Conservation (phyloP, 352 stramenopile species). For the Aphanomyces cochlioides region DNA sequence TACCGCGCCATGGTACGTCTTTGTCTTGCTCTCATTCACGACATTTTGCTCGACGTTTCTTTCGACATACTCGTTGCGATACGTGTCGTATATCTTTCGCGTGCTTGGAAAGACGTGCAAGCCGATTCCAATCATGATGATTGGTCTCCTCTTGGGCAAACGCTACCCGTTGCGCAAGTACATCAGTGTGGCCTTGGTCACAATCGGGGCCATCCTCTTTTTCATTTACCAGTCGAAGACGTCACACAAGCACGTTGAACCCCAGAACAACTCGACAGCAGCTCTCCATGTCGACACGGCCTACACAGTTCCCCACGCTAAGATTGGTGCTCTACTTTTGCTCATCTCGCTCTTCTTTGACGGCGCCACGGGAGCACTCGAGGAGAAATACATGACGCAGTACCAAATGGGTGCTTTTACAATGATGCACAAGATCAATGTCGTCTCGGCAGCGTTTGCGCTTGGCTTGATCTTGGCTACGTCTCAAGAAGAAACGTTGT, state of each 20-base stretch:
- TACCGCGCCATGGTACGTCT: constrained; percentile 47
- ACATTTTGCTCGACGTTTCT: constrained; percentile 88
- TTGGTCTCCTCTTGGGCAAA: constrained; percentile 82
- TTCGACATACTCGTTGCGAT: constrained; percentile 67
- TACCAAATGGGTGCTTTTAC: constrained; percentile 88
- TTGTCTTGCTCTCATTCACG: constrained; percentile 47
- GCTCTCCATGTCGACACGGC: constrained; percentile 21
- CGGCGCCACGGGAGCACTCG: constrained; percentile 85
- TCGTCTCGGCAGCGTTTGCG: constrained; percentile 35
- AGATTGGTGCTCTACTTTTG: constrained; percentile 74
- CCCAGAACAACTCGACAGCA: background rate
- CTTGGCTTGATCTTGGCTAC: constrained; percentile 3
- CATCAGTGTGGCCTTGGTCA: constrained; percentile 85
- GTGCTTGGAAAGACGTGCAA: constrained; percentile 90
- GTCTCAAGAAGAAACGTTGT: background rate
- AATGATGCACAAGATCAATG: constrained; percentile 92
- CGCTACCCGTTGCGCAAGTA: constrained; percentile 85
- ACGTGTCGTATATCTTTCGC: constrained; percentile 56
- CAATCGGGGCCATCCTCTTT: constrained; percentile 68
- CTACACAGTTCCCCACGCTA: constrained; percentile 36
- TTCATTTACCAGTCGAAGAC: constrained; percentile 38
- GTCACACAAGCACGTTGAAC: background rate
- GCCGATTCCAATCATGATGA: constrained; percentile 88
- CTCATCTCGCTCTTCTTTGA: constrained; percentile 90
- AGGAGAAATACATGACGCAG: constrained; percentile 90